Evolutionary conservation across 768 basidiomycete species (phyloP).

Genomic region (Rossbeevera mucosa): DNA sequence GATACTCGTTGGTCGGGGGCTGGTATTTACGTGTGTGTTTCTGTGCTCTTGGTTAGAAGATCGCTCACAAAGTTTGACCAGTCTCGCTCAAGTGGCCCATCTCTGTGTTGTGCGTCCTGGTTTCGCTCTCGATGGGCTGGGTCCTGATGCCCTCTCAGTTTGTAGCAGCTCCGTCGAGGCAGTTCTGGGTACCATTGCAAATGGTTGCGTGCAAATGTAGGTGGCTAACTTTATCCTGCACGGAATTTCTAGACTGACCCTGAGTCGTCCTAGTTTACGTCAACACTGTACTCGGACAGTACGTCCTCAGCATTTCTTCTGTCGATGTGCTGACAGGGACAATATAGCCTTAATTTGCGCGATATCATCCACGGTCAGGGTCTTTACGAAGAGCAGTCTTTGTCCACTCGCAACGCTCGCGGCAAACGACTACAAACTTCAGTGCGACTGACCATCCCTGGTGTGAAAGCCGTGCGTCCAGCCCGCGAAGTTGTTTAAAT

Average conservation of each 20-base stretch:
- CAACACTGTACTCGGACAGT: conserved; percentile 27
- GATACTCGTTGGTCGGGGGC: conserved; percentile 16
- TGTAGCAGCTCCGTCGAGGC: conserved; percentile 17
- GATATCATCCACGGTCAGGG: conserved; percentile 15
- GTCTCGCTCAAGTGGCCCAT: conserved; percentile 16
- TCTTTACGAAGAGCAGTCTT: conserved; percentile 24
- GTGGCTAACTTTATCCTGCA: not conserved
- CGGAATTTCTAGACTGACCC: not conserved
- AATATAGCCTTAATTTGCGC: conserved; percentile 25
- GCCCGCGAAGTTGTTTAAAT: not conserved
- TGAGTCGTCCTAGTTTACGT: conserved; percentile 24
- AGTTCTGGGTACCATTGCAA: conserved; percentile 25
- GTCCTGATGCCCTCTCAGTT: conserved; percentile 17
- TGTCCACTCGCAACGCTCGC: conserved; percentile 1
- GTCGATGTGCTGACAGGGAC: not conserved
- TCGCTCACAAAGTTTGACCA: conserved; percentile 1
- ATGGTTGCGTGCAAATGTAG: conserved; percentile 25
- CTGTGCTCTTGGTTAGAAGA: not conserved
- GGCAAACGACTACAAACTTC: not conserved
- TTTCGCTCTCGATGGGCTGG: not conserved
- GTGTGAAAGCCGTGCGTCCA: conserved; percentile 16
- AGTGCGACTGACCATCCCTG: conserved; percentile 11
- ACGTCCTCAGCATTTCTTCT: not conserved
- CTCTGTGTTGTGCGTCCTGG: conserved; percentile 18
- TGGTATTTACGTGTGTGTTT: conserved; percentile 23